Percentiles rank a stretch among this genome's conserved stretches.
Conservation (phyloP, 2,329 filamentous ascomycete genomes). For the Paraphaeosphaeria minitans region DNA sequence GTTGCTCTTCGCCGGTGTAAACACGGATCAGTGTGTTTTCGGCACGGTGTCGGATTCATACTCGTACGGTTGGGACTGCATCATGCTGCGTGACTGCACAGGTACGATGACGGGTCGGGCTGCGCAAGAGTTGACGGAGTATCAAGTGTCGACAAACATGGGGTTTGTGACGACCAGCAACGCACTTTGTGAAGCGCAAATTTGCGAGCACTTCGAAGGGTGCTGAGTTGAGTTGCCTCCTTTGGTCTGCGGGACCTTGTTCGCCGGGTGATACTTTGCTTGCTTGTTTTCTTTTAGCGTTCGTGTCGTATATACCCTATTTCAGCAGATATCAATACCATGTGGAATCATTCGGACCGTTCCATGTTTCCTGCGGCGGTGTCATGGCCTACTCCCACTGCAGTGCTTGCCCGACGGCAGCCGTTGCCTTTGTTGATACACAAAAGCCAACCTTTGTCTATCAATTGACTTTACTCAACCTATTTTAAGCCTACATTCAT, state of each 20-base stretch:
- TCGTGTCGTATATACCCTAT: neutral
- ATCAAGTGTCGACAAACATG: constrained; percentile 51
- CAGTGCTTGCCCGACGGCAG: neutral
- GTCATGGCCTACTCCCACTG: neutral
- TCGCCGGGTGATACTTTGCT: neutral
- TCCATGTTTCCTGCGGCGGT: neutral
- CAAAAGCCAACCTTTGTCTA: too few relatives aligned
- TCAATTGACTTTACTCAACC: too few relatives aligned
- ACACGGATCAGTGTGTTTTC: constrained; percentile 52
- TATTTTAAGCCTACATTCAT: neutral
- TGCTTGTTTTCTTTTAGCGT: neutral
- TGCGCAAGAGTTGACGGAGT: constrained; percentile 48
- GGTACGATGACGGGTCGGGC: constrained; percentile 49
- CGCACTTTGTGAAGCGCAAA: constrained; percentile 33
- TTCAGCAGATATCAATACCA: neutral
- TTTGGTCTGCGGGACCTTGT: neutral
- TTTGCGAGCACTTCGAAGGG: constrained; percentile 1
- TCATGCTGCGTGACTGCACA: constrained; percentile 49
- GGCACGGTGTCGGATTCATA: constrained; percentile 51
- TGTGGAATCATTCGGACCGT: neutral
- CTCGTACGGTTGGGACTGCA: constrained; percentile 50
- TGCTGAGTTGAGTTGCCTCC: neutral
- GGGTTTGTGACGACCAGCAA: constrained; percentile 49
- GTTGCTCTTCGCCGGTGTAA: constrained; percentile 50
- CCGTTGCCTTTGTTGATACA: too few relatives aligned